A percentile compares a stretch with the other conserved stretches of the same genome.
Evolutionary conservation across 108 stramenopile genomes (phyloP).

Genomic region (Schizochytrium sp.): DNA sequence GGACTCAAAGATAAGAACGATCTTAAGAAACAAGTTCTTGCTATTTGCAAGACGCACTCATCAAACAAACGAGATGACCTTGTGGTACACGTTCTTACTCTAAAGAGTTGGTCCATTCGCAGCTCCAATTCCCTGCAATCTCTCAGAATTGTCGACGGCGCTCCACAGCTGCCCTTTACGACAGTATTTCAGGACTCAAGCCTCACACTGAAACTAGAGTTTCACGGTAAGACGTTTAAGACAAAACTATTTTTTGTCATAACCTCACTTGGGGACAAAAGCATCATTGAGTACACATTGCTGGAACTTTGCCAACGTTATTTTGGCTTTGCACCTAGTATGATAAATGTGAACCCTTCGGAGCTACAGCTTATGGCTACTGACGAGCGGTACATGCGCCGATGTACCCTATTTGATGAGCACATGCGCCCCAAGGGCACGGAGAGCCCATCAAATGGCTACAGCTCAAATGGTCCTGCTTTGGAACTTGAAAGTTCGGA

Average conservation of each 20-base stretch:
- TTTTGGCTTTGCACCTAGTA: slow-evolving; percentile 45
- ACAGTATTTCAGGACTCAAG: background rate
- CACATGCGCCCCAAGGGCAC: background rate
- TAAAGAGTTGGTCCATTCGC: slow-evolving; percentile 5
- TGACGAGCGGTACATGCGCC: slow-evolving; percentile 13
- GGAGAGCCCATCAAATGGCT: background rate
- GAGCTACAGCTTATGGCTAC: slow-evolving; percentile 47
- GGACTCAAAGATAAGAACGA: slow-evolving; percentile 13
- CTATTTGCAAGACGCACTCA: slow-evolving; percentile 20
- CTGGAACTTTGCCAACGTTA: slow-evolving; percentile 39
- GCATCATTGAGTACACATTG: background rate
- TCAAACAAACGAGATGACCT: background rate
- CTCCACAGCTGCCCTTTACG: background rate
- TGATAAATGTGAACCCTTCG: background rate
- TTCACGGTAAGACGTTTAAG: slow-evolving; percentile 1
- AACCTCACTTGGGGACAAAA: slow-evolving; percentile 14
- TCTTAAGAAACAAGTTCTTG: slow-evolving; percentile 41
- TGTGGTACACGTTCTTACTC: slow-evolving; percentile 20
- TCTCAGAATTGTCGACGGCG: slow-evolving; percentile 11
- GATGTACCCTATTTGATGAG: background rate
- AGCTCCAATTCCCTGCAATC: slow-evolving; percentile 5
- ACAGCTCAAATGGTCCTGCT: background rate
- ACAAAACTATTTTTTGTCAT: background rate
- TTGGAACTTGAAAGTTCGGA: background rate
- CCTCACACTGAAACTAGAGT: slow-evolving; percentile 57